Evolutionary conservation across 805 yeast species (phyloP).

Genomic region (Candida manassasensis): DNA sequence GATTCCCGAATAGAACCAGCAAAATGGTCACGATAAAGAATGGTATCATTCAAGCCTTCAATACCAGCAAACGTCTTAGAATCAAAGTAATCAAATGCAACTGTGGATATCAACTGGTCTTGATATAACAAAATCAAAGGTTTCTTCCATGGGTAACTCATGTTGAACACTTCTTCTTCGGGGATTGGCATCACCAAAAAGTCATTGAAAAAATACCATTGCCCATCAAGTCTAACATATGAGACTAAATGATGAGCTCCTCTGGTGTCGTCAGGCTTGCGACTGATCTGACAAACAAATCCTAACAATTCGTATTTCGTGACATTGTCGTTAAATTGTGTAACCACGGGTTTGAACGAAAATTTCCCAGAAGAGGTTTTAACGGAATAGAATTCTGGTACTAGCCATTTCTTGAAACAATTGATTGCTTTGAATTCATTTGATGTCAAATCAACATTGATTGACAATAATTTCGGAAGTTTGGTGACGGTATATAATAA

Average conservation of each 20-base stretch:
- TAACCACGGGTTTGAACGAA: conserved; percentile 29
- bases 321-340: conserved; percentile 17
- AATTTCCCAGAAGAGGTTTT: conserved; percentile 29
- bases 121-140: conserved; percentile 72
- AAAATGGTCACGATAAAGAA: conserved; percentile 72
- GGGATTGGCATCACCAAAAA: conserved; percentile 75
- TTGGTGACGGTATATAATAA: conserved; percentile 46
- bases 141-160: conserved; percentile 74
- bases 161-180: conserved; percentile 72
- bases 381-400: conserved; percentile 50
- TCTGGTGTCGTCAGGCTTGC: conserved; percentile 30
- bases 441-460: conserved; percentile 53
- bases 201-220: conserved; percentile 88
- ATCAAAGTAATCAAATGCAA: conserved; percentile 27
- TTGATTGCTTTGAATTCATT: conserved; percentile 53
- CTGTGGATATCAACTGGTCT: conserved; percentile 34
- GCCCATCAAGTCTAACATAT: conserved; percentile 44
- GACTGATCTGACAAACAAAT: conserved; percentile 62
- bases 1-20: conserved; percentile 61
- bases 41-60: conserved; percentile 47
- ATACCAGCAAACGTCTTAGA: conserved; percentile 15
- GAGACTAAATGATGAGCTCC: conserved; percentile 60
- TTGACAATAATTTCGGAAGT: conserved; percentile 60
- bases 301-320: conserved; percentile 61
- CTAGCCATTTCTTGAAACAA: conserved; percentile 52